A percentile compares a stretch with the other conserved stretches of the same genome.
These are phyloP conservation scores for Inga leiocalycina DNA, from an alignment of 306 rosid species.

Conservation along the genomic window DNA sequence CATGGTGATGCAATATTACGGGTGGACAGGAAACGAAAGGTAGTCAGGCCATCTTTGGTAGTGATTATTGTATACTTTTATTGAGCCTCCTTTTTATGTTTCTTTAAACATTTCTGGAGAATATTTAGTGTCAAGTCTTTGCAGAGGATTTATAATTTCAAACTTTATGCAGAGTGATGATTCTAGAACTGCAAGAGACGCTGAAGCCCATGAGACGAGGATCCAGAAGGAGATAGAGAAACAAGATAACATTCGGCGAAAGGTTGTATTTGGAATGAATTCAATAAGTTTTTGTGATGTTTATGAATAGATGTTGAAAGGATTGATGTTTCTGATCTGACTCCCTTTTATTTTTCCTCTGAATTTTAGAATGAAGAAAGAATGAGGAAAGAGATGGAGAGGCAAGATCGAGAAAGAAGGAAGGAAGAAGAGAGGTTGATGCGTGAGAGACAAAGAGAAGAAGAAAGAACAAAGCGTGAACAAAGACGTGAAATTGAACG, in stretches of 20 bases:
- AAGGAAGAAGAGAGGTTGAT: slow-evolving; percentile 95
- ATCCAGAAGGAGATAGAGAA: slow-evolving; percentile 91
- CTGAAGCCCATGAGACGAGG: slow-evolving; percentile 81
- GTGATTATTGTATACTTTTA: slow-evolving; percentile 15
- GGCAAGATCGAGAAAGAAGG: slow-evolving; percentile 87
- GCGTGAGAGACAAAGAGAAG: slow-evolving; percentile 92
- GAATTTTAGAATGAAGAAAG: slow-evolving; percentile 75
- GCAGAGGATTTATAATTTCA: slow-evolving; percentile 25
- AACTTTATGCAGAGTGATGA: slow-evolving; percentile 69
- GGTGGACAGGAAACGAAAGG: slow-evolving; percentile 88
- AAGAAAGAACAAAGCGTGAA: slow-evolving; percentile 86
- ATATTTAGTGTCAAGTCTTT: slow-evolving; percentile 15
- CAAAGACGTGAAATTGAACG: slow-evolving; percentile 88
- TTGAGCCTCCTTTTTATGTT: slow-evolving; percentile 27
- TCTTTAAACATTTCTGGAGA: slow-evolving; percentile 7
- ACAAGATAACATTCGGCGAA: slow-evolving; percentile 86
- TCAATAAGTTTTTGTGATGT: slow-evolving; percentile 2
- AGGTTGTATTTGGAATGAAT: slow-evolving; percentile 54
- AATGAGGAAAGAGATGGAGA: slow-evolving; percentile 86
- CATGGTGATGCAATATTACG: slow-evolving; percentile 54
- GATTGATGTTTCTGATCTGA: slow-evolving; percentile 16
- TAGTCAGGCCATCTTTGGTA: slow-evolving; percentile 39
- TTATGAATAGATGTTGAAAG: slow-evolving; percentile 3
- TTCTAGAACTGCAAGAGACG: slow-evolving; percentile 68
- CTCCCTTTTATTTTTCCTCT: slow-evolving; percentile 18